Conservation (phyloP, 73 alveolate species). For the Uronychia binucleata region DNA sequence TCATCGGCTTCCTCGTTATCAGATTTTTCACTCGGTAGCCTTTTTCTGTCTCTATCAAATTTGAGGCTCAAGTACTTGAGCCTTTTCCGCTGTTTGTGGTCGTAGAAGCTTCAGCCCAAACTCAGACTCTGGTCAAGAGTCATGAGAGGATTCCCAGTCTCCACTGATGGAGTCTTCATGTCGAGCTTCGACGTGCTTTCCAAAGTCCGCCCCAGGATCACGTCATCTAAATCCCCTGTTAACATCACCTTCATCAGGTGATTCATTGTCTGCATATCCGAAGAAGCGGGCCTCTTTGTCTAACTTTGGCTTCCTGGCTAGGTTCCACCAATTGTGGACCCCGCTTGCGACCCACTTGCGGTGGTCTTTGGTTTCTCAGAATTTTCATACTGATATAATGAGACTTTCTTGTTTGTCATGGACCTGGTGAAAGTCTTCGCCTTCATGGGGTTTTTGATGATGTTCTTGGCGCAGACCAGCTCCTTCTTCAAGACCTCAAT, state of each 20-base stretch:
- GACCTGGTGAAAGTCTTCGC: background rate
- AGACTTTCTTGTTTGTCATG: background rate
- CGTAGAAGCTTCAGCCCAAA: no score
- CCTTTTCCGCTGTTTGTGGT: no score
- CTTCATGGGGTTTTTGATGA: conserved; percentile 1
- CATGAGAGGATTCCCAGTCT: background rate
- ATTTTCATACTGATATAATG: background rate
- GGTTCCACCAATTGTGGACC: background rate
- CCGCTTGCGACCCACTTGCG: background rate
- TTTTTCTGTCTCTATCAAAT: no score
- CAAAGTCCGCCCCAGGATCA: background rate
- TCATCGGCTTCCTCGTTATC: no score
- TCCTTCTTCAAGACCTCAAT: conserved; percentile 1
- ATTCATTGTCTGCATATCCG: background rate
- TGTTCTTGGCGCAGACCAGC: background rate
- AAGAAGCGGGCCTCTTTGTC: background rate
- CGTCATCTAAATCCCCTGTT: background rate
- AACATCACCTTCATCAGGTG: background rate
- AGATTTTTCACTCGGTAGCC: no score
- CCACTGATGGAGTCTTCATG: background rate
- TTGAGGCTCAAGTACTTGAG: no score
- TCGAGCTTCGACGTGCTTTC: background rate
- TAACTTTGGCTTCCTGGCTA: background rate
- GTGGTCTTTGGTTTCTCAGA: background rate
- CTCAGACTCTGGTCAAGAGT: background rate